These are phyloP conservation scores for Gnomoniopsis smithogilvyi DNA, from an alignment of 2,329 filamentous ascomycete species.

Conservation along the genomic window DNA sequence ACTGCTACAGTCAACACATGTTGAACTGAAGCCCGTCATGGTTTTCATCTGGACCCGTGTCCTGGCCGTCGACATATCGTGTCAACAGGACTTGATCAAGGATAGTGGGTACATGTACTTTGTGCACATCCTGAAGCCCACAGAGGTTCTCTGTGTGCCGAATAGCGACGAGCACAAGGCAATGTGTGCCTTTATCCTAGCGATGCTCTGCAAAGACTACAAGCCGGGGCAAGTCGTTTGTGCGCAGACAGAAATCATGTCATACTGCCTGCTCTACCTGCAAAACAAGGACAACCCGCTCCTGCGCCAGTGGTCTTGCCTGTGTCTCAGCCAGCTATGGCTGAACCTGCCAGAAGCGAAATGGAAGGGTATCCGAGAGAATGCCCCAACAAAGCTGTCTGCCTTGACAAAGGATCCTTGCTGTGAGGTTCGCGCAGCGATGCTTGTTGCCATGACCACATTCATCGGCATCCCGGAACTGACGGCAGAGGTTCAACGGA, in stretches of 20 bases:
- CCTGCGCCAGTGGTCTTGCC: conserved; percentile 89
- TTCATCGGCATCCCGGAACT: conserved; percentile 92
- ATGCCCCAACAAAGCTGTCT: conserved; percentile 77
- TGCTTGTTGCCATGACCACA: conserved; percentile 88
- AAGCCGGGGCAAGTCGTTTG: conserved; percentile 89
- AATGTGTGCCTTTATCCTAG: conserved; percentile 95
- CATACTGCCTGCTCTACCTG: conserved; percentile 80
- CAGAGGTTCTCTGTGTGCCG: conserved; percentile 76
- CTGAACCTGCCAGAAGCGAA: conserved; percentile 87
- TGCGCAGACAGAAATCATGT: conserved; percentile 85
- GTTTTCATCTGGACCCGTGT: conserved; percentile 99
- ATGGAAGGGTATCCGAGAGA: conserved; percentile 89
- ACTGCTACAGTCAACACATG: conserved; percentile 87
- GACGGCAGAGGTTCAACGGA: conserved; percentile 84
- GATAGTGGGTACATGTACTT: conserved; percentile 98
- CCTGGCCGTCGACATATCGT: conserved; percentile 89
- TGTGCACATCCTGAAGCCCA: conserved; percentile 83
- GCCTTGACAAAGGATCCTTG: conserved; percentile 80
- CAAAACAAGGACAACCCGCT: conserved; percentile 84
- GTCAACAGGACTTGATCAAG: conserved; percentile 90
- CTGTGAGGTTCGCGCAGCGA: conserved; percentile 88
- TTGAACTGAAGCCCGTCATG: conserved; percentile 96
- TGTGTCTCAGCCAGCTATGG: conserved; percentile 96
- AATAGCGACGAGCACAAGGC: conserved; percentile 94
- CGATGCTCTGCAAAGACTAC: conserved; percentile 95